Evolutionary conservation across 2,329 filamentous ascomycete genomes (phyloP).

Genomic region (Aureobasidium musti): DNA sequence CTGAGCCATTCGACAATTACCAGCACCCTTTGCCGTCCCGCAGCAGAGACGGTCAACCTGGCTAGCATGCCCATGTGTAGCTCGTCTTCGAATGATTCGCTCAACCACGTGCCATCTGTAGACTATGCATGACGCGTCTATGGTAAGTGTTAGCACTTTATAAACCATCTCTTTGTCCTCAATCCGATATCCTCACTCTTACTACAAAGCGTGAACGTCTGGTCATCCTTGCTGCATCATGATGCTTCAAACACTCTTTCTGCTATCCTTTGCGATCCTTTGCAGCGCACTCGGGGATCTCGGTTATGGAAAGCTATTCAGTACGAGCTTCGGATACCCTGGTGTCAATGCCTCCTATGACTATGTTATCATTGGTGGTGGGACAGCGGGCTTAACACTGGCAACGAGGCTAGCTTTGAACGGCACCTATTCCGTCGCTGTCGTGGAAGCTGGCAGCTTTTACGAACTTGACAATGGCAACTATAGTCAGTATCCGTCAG

Average conservation of each 20-base stretch:
- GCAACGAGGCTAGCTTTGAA: slow-evolving; percentile 34
- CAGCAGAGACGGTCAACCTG: too few relatives aligned
- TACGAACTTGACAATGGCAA: slow-evolving; percentile 35
- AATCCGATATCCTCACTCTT: background rate
- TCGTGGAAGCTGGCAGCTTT: slow-evolving; percentile 36
- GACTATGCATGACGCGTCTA: background rate
- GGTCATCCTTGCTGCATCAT: background rate
- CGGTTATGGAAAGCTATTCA: background rate
- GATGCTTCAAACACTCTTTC: background rate
- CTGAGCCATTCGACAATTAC: too few relatives aligned
- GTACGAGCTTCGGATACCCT: background rate
- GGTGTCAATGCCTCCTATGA: slow-evolving; percentile 31
- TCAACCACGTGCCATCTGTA: background rate
- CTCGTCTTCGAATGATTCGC: background rate
- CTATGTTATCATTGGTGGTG: slow-evolving; percentile 33
- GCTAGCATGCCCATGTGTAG: too few relatives aligned
- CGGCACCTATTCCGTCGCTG: slow-evolving; percentile 33
- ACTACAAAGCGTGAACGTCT: background rate
- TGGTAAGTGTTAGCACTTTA: background rate
- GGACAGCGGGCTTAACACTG: slow-evolving; percentile 34
- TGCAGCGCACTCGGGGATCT: background rate
- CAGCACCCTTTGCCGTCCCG: too few relatives aligned
- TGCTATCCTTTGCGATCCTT: background rate
- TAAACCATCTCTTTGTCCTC: background rate
- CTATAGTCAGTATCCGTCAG: slow-evolving; percentile 36